phyloP scores from a whole-genome alignment of 2,329 filamentous ascomycete species.

The Endothia cerciana region DNA sequence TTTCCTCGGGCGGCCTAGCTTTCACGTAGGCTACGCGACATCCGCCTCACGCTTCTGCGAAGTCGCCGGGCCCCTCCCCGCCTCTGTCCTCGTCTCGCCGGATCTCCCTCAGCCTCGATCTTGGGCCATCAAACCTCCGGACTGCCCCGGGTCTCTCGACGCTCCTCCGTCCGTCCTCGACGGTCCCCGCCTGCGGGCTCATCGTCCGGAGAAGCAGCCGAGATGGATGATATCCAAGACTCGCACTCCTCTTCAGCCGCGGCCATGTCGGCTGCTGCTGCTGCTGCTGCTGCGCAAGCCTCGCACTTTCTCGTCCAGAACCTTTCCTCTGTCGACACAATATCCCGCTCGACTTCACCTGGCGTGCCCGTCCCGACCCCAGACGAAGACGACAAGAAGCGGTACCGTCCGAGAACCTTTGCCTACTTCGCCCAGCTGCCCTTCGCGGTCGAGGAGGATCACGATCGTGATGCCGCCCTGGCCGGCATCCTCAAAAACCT shows the following conservation, averaged over 20 bases:
- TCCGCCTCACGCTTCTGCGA: neutral
- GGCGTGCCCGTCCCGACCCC: slow-evolving; percentile 59
- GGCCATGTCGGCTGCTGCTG: slow-evolving; percentile 41
- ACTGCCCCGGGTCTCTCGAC: slow-evolving; percentile 15
- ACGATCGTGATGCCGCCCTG: slow-evolving; percentile 76
- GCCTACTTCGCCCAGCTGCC: slow-evolving; percentile 91
- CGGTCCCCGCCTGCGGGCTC: neutral
- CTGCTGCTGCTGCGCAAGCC: slow-evolving; percentile 41
- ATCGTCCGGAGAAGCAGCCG: neutral
- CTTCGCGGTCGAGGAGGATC: slow-evolving; percentile 82
- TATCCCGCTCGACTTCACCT: slow-evolving; percentile 85
- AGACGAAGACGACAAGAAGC: slow-evolving; percentile 59
- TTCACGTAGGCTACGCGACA: neutral
- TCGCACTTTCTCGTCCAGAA: slow-evolving; percentile 44
- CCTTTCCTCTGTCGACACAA: slow-evolving; percentile 62
- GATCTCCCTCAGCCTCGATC: slow-evolving; percentile 11
- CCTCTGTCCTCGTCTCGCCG: slow-evolving; percentile 1
- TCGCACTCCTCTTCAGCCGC: slow-evolving; percentile 35
- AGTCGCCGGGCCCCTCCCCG: neutral
- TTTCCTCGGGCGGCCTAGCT: neutral
- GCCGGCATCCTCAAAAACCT: slow-evolving; percentile 90
- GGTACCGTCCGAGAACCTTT: slow-evolving; percentile 87
- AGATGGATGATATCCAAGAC: slow-evolving; percentile 43
- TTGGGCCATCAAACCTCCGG: slow-evolving; percentile 13
- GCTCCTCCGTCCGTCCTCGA: neutral